Percentiles rank a stretch among this genome's conserved stretches.
These are phyloP conservation scores for Mycena galericulata DNA, from an alignment of 768 basidiomycete genomes.

Conservation along the genomic window DNA sequence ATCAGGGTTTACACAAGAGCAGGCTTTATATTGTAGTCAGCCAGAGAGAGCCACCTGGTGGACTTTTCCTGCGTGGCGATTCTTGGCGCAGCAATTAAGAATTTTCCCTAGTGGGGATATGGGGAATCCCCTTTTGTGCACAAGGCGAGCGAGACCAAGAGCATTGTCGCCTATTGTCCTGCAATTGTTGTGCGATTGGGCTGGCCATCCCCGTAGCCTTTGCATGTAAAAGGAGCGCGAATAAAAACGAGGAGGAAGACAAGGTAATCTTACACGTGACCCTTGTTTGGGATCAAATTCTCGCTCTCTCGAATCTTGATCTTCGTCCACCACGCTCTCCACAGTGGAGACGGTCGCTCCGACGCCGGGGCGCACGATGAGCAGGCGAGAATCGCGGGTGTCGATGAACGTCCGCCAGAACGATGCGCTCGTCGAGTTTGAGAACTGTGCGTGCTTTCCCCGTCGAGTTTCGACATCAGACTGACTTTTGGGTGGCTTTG, in stretches of 20 bases:
- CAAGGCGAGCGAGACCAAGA: constrained; percentile 1
- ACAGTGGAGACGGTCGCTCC: constrained; percentile 13
- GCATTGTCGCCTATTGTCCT: constrained; percentile 16
- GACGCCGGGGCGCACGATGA: constrained; percentile 54
- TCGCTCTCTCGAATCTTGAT: too few species aligned
- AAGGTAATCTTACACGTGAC: constrained; percentile 11
- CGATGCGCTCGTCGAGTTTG: constrained; percentile 86
- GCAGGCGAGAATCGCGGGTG: constrained; percentile 71
- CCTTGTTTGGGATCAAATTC: constrained; percentile 30
- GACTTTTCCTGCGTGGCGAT: too few species aligned
- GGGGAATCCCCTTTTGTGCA: constrained; percentile 9
- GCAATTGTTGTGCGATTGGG: neutral
- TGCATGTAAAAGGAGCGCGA: neutral
- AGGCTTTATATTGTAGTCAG: too few species aligned
- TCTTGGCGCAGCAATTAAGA: neutral
- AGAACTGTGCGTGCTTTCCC: constrained; percentile 73
- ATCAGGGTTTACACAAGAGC: too few species aligned
- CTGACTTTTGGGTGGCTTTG: constrained; percentile 48
- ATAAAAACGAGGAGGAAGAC: too few species aligned
- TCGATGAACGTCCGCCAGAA: constrained; percentile 77
- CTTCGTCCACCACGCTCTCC: constrained; percentile 22
- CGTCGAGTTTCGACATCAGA: constrained; percentile 35
- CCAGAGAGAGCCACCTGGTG: too few species aligned
- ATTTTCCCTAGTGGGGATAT: constrained; percentile 28
- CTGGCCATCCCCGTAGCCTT: too few species aligned